A percentile compares a stretch with the other conserved stretches of the same genome.
Evolutionary conservation across 352 stramenopile genomes (phyloP).

Genomic region (Phytophthora sojae): DNA sequence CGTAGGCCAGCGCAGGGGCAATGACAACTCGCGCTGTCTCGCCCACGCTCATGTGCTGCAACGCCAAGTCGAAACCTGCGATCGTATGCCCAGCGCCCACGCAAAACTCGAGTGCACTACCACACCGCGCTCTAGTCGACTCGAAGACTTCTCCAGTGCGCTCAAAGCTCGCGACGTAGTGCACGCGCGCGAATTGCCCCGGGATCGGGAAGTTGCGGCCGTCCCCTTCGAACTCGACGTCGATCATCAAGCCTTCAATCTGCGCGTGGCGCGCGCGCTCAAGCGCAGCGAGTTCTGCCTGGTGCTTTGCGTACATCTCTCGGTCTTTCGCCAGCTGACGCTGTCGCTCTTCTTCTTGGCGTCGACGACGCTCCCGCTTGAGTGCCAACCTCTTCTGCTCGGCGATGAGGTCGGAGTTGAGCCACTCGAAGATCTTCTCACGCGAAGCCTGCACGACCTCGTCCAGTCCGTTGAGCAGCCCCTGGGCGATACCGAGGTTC

Average conservation of each 20-base stretch:
- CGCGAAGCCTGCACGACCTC: constrained; percentile 63
- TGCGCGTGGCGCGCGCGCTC: constrained; percentile 48
- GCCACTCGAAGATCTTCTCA: constrained; percentile 65
- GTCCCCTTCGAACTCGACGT: constrained; percentile 69
- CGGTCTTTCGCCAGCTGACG: constrained; percentile 54
- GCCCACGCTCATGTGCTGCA: constrained; percentile 80
- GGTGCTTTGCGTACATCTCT: constrained; percentile 47
- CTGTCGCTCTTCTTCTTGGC: constrained; percentile 56
- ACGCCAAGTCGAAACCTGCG: constrained; percentile 69
- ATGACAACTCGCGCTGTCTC: constrained; percentile 75
- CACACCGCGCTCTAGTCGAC: constrained; percentile 63
- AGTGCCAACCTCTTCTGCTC: constrained; percentile 69
- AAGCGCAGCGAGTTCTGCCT: constrained; percentile 52
- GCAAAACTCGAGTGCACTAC: constrained; percentile 71
- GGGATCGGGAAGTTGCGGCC: constrained; percentile 58
- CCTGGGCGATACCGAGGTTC: constrained; percentile 66
- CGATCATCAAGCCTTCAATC: constrained; percentile 55
- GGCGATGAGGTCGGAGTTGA: constrained; percentile 70
- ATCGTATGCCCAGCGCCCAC: constrained; percentile 77
- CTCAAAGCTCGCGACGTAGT: constrained; percentile 73
- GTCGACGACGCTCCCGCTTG: constrained; percentile 60
- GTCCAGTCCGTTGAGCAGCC: constrained; percentile 68
- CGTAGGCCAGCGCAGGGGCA: constrained; percentile 73
- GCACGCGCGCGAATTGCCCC: constrained; percentile 77
- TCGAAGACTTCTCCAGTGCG: constrained; percentile 64